A percentile compares a stretch with the other conserved stretches of the same genome.
Conservation (phyloP, 73 alveolate genomes). For the Blepharisma stoltei region DNA sequence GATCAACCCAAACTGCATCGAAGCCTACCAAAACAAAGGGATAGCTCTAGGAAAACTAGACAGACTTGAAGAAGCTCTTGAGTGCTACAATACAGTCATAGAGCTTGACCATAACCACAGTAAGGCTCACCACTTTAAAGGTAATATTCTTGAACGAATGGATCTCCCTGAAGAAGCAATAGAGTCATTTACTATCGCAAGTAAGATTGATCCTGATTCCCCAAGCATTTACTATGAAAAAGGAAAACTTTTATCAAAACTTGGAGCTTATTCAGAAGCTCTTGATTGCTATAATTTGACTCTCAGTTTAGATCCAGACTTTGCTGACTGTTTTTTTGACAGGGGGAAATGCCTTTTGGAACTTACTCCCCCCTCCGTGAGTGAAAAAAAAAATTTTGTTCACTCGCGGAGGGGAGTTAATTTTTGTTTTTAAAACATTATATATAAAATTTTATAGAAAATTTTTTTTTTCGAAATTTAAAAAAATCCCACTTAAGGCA, state of each 20-base stretch:
- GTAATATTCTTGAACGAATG: slow-evolving; percentile 25
- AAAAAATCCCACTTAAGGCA: no score
- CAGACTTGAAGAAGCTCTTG: slow-evolving; percentile 76
- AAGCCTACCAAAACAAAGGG: slow-evolving; percentile 80
- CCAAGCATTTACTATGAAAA: not conserved
- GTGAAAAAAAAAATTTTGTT: no score
- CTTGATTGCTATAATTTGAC: not conserved
- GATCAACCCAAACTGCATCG: slow-evolving; percentile 78
- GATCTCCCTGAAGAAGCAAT: not conserved
- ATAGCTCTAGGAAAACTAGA: slow-evolving; percentile 77
- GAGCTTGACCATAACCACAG: slow-evolving; percentile 74
- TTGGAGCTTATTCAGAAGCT: not conserved
- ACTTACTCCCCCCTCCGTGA: no score
- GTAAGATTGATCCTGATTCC: slow-evolving; percentile 69
- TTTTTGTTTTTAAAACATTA: no score
- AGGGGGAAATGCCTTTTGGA: not conserved
- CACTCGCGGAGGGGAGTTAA: no score
- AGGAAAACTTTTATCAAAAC: not conserved
- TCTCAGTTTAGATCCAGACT: not conserved
- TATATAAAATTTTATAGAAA: no score
- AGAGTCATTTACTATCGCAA: slow-evolving; percentile 52
- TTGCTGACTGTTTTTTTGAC: not conserved
- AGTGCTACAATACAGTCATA: slow-evolving; percentile 73
- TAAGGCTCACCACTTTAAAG: slow-evolving; percentile 80
- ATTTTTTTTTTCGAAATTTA: no score